Evolutionary conservation across 73 alveolate species (phyloP), one percentile per base, ranked within the genome.

Genomic region (Paramecium primaurelia): DNA sequence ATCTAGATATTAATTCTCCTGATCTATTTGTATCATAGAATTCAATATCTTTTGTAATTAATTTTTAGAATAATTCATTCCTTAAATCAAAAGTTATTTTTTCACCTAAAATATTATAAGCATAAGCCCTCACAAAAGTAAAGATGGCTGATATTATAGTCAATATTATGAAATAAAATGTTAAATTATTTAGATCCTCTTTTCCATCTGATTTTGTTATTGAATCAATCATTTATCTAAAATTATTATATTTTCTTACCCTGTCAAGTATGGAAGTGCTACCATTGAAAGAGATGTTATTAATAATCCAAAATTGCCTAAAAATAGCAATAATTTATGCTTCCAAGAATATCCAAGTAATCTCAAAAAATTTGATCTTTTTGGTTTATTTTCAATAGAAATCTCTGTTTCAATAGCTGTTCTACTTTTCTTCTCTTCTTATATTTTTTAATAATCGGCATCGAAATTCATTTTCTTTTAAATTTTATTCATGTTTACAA

Each of bases 1-100:
- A 44, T 87, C 93, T 87, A 9, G 88, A 64, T 34, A 87, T 68
- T 8, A 87, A n/a, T 36, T 87, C 93, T 14, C 93, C 93, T 40
- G 88, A 64, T 37, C 86, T 59, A 40, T 87, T 87, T 40, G 20
- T 16, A 37, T 87, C 93, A 68, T 40, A 87, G 47, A 87, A 87
- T 49, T 38, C 93, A 18, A 87, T 77, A 68, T 87, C 93, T 34
- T 87, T 87, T 40, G 69, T 25, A 2, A 87, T 36, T 18, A 87
- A 38, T 22, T 87, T 87, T n/a, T 59, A 49, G 51, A 87, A 87
- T 34, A 87, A 80, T 20, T 87, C 93, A 68, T 77, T 87, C 47
- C 93, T 87, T 30, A 87, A 20, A 8, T 36, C 59, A 58, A 87
- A 22, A 58, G 77, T 87, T 5, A 87, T 77, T 20, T 42, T 87